Conservation (phyloP, 208 protist species). For the Phytomonas sp. region DNA sequence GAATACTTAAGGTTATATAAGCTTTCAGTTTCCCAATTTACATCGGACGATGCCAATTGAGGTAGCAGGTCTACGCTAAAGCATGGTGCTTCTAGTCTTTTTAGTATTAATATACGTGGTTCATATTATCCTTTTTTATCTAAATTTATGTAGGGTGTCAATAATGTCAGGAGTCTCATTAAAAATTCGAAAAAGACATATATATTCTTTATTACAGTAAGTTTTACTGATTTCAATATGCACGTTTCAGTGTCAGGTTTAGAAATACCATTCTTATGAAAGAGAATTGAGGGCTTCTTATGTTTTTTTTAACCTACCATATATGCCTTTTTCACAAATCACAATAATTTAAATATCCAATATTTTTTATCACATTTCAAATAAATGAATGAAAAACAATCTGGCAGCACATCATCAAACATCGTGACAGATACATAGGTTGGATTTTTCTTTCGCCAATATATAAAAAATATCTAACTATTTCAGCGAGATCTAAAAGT, state of each 20-base stretch:
- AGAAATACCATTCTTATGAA: background rate
- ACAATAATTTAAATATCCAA: constrained; percentile 3
- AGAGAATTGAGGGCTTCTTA: background rate
- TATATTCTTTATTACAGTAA: background rate
- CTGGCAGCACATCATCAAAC: background rate
- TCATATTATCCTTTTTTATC: constrained; percentile 5
- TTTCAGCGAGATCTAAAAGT: constrained; percentile 2
- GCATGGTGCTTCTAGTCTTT: background rate
- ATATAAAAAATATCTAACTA: constrained; percentile 9
- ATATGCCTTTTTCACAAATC: constrained; percentile 9
- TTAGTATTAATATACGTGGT: background rate
- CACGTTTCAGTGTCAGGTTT: background rate
- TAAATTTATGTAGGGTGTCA: background rate
- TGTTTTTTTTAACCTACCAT: constrained; percentile 7
- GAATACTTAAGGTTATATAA: background rate
- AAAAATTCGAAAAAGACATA: background rate
- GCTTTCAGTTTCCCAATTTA: background rate
- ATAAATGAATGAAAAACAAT: constrained; percentile 5
- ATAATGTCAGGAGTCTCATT: background rate
- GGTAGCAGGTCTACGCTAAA: background rate
- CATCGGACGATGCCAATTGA: background rate
- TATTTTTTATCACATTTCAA: constrained; percentile 8
- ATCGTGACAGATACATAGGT: background rate
- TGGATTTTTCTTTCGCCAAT: background rate
- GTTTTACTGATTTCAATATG: constrained; percentile 6